phyloP scores from a whole-genome alignment of 2,329 filamentous ascomycete species.

The Lachnellula hyalina region DNA sequence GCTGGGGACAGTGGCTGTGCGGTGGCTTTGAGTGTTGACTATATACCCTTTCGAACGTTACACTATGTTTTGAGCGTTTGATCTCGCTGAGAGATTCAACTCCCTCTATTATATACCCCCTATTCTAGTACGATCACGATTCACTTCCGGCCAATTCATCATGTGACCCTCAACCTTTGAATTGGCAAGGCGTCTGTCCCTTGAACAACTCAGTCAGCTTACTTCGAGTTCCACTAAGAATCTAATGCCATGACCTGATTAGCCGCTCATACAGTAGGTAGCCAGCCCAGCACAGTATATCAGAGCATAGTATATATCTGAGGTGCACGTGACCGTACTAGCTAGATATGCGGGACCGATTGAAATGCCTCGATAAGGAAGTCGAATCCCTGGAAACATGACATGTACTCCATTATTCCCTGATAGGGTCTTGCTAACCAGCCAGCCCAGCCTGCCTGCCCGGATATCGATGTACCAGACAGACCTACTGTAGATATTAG shows the following conservation, averaged over 20 bases:
- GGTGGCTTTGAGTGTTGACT: conserved; percentile 9
- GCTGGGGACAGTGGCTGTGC: conserved; percentile 10
- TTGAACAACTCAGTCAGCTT: too few species aligned
- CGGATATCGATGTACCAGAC: background rate
- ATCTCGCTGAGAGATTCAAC: background rate
- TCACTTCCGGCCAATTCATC: background rate
- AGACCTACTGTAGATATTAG: too few species aligned
- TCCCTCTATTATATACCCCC: background rate
- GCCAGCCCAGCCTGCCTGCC: background rate
- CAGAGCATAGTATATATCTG: too few species aligned
- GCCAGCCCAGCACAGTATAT: too few species aligned
- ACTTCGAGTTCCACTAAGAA: too few species aligned
- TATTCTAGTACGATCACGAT: background rate
- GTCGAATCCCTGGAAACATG: conserved; percentile 7
- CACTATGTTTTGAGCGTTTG: conserved; percentile 2
- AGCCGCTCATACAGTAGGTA: background rate
- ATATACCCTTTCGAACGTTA: conserved; percentile 16
- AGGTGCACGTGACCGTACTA: background rate
- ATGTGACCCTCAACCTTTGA: background rate
- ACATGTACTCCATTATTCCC: background rate
- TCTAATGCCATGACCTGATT: too few species aligned
- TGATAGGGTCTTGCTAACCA: conserved; percentile 19
- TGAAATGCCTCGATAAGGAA: conserved; percentile 11
- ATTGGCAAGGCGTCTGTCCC: background rate
- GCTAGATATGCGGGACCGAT: background rate